These are phyloP conservation scores for Gaillardinia entomophila DNA, from an alignment of 805 yeast species.

Conservation along the genomic window DNA sequence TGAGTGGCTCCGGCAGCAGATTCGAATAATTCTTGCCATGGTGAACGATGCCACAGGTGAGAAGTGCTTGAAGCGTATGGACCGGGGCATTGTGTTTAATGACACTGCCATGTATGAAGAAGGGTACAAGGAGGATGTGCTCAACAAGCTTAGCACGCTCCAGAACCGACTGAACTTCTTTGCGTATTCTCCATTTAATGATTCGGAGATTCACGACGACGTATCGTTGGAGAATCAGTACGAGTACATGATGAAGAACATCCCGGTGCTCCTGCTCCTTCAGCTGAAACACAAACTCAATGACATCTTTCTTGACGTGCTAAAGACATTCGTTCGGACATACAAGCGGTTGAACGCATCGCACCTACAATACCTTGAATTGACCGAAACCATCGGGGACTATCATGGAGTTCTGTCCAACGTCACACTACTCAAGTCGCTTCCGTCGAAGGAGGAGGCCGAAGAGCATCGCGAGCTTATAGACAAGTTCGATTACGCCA, in stretches of 20 bases:
- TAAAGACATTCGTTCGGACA: constrained; percentile 23
- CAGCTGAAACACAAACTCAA: constrained; percentile 27
- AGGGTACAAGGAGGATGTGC: constrained; percentile 25
- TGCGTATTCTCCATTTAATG: constrained; percentile 18
- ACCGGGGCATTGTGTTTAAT: constrained; percentile 29
- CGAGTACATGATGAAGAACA: constrained; percentile 17
- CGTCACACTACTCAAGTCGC: constrained; percentile 9
- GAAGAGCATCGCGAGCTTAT: constrained; percentile 23
- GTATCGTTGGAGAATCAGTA: constrained; percentile 15
- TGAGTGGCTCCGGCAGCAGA: constrained; percentile 41
- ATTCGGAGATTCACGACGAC: constrained; percentile 7
- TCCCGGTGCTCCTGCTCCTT: constrained; percentile 25
- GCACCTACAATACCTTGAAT: constrained; percentile 20
- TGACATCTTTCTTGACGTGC: constrained; percentile 27
- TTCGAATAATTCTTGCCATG: constrained; percentile 34
- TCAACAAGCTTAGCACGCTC: constrained; percentile 9
- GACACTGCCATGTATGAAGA: constrained; percentile 17
- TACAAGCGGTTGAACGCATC: constrained; percentile 26
- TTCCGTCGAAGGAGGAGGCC: constrained; percentile 28
- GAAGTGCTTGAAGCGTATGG: constrained; percentile 11
- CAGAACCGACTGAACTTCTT: constrained; percentile 10
- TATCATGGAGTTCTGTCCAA: constrained; percentile 5
- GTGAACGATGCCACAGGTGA: constrained; percentile 30
- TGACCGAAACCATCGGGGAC: constrained; percentile 22
- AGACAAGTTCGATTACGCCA: constrained; percentile 23